Evolutionary conservation across 345 rosid species (phyloP).

Genomic region (Eucalyptus sp.): DNA sequence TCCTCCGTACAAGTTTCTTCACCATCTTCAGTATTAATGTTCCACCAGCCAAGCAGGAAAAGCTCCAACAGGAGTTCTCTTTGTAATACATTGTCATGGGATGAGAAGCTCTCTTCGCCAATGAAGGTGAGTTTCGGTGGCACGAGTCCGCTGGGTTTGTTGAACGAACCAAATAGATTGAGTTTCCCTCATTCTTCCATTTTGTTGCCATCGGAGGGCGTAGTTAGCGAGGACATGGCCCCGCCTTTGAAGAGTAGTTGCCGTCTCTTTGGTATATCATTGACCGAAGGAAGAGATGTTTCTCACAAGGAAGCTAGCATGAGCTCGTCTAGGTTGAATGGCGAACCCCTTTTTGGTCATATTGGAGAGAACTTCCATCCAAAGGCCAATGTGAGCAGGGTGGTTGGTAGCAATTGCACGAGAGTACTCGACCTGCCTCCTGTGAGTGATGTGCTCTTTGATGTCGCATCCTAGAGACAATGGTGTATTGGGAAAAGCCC

Average conservation of each 20-base stretch:
- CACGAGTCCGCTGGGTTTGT: not conserved
- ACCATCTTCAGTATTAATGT: slow-evolving; percentile 70
- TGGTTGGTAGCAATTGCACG: slow-evolving; percentile 40
- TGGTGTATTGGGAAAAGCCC: not conserved
- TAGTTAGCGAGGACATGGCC: slow-evolving; percentile 20
- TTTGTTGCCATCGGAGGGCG: slow-evolving; percentile 5
- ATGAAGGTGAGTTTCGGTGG: slow-evolving; percentile 1
- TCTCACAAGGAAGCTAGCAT: slow-evolving; percentile 13
- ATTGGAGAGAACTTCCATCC: slow-evolving; percentile 37
- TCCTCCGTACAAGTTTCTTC: slow-evolving; percentile 42
- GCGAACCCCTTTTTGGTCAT: slow-evolving; percentile 20
- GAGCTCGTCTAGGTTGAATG: slow-evolving; percentile 8
- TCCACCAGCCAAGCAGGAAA: slow-evolving; percentile 32
- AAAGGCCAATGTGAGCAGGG: slow-evolving; percentile 16
- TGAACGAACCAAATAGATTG: slow-evolving; percentile 8
- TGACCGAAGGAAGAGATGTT: slow-evolving; percentile 49
- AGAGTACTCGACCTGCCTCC: slow-evolving; percentile 49
- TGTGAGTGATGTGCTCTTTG: slow-evolving; percentile 18
- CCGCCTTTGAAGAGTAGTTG: slow-evolving; percentile 64
- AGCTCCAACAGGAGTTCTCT: not conserved
- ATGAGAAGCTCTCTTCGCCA: slow-evolving; percentile 1
- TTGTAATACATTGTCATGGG: slow-evolving; percentile 1
- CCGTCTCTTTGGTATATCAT: slow-evolving; percentile 87
- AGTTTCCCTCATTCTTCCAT: not conserved
- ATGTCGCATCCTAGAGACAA: not conserved